A percentile compares a stretch with the other conserved stretches of the same genome.
These are phyloP conservation scores for Ampelocalamus luodianensis DNA, from an alignment of 176 grass and related monocot genomes.

Conservation along the genomic window DNA sequence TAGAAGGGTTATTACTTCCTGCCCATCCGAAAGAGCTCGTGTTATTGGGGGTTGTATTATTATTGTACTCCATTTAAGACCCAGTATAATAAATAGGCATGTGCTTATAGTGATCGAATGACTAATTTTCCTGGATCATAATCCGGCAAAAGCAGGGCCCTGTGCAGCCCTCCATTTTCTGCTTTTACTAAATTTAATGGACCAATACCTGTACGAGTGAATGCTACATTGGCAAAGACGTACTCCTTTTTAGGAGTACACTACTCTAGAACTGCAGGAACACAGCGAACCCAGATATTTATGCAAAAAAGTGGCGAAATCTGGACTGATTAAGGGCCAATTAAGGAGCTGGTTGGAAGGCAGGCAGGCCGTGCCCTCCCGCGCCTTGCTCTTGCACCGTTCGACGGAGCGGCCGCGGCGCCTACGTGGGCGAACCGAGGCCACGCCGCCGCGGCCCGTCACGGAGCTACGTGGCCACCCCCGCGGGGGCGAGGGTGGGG, in stretches of 20 bases:
- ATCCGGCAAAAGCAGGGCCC: not conserved
- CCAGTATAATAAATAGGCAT: not conserved
- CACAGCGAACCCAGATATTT: not conserved
- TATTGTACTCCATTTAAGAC: too few species aligned
- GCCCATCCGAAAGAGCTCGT: not conserved
- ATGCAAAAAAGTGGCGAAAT: conserved; percentile 36
- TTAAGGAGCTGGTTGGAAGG: conserved; percentile 49
- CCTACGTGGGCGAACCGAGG: conserved; percentile 48
- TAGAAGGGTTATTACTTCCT: not conserved
- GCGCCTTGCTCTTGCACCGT: not conserved
- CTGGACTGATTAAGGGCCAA: conserved; percentile 13
- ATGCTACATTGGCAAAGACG: not conserved
- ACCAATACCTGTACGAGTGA: not conserved
- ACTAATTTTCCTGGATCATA: not conserved
- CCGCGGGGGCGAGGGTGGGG: too few species aligned
- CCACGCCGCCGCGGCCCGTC: conserved; percentile 22
- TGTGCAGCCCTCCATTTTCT: not conserved
- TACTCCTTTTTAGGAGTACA: not conserved
- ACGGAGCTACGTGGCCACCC: conserved; percentile 38
- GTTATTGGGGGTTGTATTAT: not conserved
- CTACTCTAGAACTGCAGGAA: not conserved
- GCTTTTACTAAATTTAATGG: not conserved
- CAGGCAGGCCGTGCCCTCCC: not conserved
- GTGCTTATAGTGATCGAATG: not conserved
- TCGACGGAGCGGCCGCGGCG: not conserved